phyloP scores from a whole-genome alignment of 805 yeast genomes.

The Barnettozyma siamensis region DNA sequence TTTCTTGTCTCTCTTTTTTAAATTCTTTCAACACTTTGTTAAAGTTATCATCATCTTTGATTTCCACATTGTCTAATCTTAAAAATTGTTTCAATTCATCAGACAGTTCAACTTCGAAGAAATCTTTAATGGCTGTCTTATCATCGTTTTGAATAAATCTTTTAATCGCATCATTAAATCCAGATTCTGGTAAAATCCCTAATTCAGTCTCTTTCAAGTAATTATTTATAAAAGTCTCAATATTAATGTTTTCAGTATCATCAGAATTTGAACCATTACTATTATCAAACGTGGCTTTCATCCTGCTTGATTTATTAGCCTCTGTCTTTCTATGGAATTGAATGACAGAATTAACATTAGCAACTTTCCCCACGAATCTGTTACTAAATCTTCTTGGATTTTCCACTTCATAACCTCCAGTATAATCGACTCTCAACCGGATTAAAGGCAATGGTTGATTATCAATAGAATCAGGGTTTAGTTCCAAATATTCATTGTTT shows the following conservation, averaged over 20 bases:
- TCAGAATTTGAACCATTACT: conserved; percentile 13
- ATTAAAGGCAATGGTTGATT: conserved; percentile 71
- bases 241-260: conserved; percentile 42
- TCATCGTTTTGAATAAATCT: conserved; percentile 80
- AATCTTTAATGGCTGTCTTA: conserved; percentile 60
- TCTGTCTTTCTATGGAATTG: conserved; percentile 53
- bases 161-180: conserved; percentile 67
- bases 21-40: conserved; percentile 39
- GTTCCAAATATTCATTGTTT: conserved; percentile 38
- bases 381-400: conserved; percentile 87
- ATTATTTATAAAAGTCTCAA: conserved; percentile 58
- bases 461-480: conserved; percentile 29
- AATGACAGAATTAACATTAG: conserved; percentile 84
- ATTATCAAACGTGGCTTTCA: conserved; percentile 7
- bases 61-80: conserved; percentile 37
- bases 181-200: conserved; percentile 65
- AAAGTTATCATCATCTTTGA: conserved; percentile 32
- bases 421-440: conserved; percentile 78
- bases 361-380: conserved; percentile 83
- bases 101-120: conserved; percentile 44
- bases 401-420: conserved; percentile 89
- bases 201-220: conserved; percentile 59
- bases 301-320: conserved; percentile 3
- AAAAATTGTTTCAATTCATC: conserved; percentile 18
- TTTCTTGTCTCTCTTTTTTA: conserved; percentile 26